Evolutionary conservation across 805 yeast species (phyloP).

Genomic region (Schwanniomyces yamadae): DNA sequence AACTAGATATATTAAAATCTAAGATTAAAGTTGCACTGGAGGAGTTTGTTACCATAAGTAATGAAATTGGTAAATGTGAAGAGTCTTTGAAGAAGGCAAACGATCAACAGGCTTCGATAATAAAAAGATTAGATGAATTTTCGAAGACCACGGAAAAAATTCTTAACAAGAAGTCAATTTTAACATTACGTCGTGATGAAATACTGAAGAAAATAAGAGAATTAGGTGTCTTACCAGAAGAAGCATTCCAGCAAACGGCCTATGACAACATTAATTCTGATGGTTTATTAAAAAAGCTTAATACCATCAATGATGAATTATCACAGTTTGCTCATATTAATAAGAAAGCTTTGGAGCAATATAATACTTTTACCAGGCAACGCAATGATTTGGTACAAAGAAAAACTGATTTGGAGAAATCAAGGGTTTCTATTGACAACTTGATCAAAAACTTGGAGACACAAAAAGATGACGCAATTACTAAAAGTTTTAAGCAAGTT

Average conservation of each 20-base stretch:
- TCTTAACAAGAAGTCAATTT: conserved; percentile 58
- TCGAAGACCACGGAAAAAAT: conserved; percentile 65
- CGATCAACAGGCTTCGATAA: conserved; percentile 52
- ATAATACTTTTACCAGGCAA: conserved; percentile 67
- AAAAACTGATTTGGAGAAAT: conserved; percentile 64
- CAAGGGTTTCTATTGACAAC: conserved; percentile 69
- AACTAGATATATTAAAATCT: conserved; percentile 26
- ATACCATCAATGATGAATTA: conserved; percentile 54
- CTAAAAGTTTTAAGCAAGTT: conserved; percentile 73
- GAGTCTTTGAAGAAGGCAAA: conserved; percentile 48
- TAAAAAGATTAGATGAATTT: conserved; percentile 57
- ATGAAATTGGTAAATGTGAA: conserved; percentile 35
- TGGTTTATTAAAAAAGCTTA: conserved; percentile 52
- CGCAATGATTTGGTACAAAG: conserved; percentile 64
- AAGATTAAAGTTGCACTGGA: conserved; percentile 25
- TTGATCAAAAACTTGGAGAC: conserved; percentile 67
- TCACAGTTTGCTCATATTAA: conserved; percentile 74
- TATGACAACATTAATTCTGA: conserved; percentile 49
- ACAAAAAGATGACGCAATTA: conserved; percentile 82
- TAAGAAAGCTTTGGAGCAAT: conserved; percentile 87
- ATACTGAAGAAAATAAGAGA: conserved; percentile 72
- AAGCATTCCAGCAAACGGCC: conserved; percentile 52
- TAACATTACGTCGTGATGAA: conserved; percentile 66
- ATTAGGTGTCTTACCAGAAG: conserved; percentile 87
- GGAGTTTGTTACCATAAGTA: conserved; percentile 25